phyloP scores from a whole-genome alignment of 2,329 filamentous ascomycete species.

The Fusarium continuum region DNA sequence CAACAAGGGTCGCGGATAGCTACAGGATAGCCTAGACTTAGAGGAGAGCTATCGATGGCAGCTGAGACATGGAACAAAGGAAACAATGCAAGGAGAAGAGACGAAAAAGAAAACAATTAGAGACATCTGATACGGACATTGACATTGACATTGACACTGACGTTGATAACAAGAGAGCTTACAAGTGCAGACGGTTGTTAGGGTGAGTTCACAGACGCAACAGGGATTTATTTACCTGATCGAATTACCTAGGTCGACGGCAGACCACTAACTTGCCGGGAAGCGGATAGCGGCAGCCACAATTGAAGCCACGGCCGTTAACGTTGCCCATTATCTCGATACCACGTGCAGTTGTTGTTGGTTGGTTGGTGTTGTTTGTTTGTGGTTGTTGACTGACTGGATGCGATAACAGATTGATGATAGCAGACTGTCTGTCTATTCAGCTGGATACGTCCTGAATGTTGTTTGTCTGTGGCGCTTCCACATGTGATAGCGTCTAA shows the following conservation, averaged over 20 bases:
- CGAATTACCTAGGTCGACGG: not conserved
- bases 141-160: not conserved
- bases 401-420: not conserved
- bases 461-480: slow-evolving; percentile 8
- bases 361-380: not conserved
- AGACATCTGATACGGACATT: not conserved
- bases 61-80: slow-evolving; percentile 14
- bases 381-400: not conserved
- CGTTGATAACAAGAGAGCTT: not conserved
- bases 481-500: slow-evolving; percentile 23
- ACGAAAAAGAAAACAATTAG: not conserved
- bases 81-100: not conserved
- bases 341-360: too few species aligned
- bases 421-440: slow-evolving; percentile 7
- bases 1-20: not conserved
- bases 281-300: slow-evolving; percentile 27
- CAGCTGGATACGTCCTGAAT: not conserved
- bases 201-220: slow-evolving; percentile 14
- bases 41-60: not conserved
- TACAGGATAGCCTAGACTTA: not conserved
- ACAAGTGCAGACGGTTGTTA: slow-evolving; percentile 23
- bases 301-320: slow-evolving; percentile 21
- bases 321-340: too few species aligned
- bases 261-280: slow-evolving; percentile 10
- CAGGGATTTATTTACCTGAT: slow-evolving; percentile 1